These are phyloP conservation scores for Stephania yunnanensis DNA, from an alignment of 164 flowering plant species.

Conservation along the genomic window DNA sequence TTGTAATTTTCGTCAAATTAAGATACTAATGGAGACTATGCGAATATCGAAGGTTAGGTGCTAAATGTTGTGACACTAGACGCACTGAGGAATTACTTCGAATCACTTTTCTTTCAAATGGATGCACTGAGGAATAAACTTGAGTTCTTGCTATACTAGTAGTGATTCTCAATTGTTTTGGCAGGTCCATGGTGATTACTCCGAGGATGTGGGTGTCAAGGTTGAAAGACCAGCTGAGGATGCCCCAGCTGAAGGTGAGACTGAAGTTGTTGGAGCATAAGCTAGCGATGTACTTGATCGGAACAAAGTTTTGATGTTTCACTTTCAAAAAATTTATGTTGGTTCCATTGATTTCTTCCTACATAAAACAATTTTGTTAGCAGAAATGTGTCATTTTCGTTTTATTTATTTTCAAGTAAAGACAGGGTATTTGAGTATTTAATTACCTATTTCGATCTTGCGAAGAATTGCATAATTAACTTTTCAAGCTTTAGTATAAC, in stretches of 20 bases:
- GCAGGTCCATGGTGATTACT: constrained; percentile 40
- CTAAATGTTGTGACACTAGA: too few relatives aligned
- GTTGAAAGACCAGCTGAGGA: constrained; percentile 34
- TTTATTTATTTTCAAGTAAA: neutral
- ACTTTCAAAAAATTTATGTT: neutral
- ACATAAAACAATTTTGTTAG: neutral
- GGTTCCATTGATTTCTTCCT: neutral
- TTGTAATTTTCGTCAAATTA: too few relatives aligned
- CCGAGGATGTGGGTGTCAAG: constrained; percentile 34
- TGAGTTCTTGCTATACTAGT: neutral
- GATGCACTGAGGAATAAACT: too few relatives aligned
- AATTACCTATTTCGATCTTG: too few relatives aligned
- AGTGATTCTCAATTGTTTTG: neutral
- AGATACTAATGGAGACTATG: too few relatives aligned
- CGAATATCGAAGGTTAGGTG: too few relatives aligned
- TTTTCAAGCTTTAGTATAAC: too few relatives aligned
- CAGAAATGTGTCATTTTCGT: neutral
- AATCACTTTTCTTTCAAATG: too few relatives aligned
- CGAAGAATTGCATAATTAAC: too few relatives aligned
- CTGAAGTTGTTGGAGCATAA: constrained; percentile 33
- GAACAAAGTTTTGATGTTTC: neutral
- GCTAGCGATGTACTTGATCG: neutral
- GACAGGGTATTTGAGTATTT: neutral
- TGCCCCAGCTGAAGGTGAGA: constrained; percentile 18
- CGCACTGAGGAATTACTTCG: too few relatives aligned